Evolutionary conservation across 148 eudicot genomes (phyloP).

Genomic region (Talinum fruticosum): DNA sequence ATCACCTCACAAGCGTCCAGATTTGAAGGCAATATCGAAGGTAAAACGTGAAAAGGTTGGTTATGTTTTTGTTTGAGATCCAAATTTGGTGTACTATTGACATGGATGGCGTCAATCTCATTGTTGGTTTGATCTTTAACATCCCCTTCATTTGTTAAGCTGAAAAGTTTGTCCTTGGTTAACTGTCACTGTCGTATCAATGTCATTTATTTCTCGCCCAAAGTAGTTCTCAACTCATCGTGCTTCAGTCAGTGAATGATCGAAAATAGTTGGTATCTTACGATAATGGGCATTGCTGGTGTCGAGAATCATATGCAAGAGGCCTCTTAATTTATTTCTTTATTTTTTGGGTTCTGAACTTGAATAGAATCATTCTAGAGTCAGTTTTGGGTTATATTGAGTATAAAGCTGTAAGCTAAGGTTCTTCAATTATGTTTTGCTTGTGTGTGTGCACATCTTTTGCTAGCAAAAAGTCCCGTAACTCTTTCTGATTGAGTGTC

Average conservation of each 20-base stretch:
- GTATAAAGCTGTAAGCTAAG: neutral
- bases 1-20: conserved; percentile 42
- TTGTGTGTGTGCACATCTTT: neutral
- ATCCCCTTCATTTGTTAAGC: neutral
- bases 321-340: too few species aligned
- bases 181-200: neutral
- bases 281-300: neutral
- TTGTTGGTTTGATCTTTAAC: neutral
- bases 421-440: neutral
- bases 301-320: neutral
- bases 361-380: neutral
- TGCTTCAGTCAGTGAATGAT: neutral
- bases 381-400: neutral
- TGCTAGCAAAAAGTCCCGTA: neutral
- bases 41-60: conserved; percentile 13
- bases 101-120: neutral
- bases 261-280: neutral
- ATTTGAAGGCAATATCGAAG: conserved; percentile 38
- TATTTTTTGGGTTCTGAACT: too few species aligned
- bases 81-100: neutral
- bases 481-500: neutral
- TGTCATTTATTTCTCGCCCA: neutral
- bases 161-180: neutral
- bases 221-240: neutral
- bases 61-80: too few species aligned